Base-by-base conservation (phyloP, 1,284 basidiomycete genomes). In the Malassezia restricta region DNA sequence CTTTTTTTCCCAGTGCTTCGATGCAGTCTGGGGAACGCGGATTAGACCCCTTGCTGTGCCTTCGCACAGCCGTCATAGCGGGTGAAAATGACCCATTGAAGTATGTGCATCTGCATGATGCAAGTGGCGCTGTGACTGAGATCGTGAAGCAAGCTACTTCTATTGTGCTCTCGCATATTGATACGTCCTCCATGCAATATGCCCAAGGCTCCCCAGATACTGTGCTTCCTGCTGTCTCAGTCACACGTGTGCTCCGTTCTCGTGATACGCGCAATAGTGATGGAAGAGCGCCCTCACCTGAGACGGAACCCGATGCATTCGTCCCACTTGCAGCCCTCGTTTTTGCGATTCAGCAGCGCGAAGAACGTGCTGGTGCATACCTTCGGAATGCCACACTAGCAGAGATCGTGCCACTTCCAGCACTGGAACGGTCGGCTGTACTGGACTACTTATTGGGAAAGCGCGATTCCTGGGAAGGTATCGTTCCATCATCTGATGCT, bases 391-490 rank as follows among this genome's bases (percentile, higher is more conserved):
- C 66, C 7, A 63, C 64, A 12, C 56, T 55, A 5, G 59, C 61
- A 11, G 59, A 63, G 27, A 53, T 68, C 3, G 57, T 64, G 1
- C 56, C 65, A 5, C 59, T 72, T 35, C 61, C 63, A 1, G 62
- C 64, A 2, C 54, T 67, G 4, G 66, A 70, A 40, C 49, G 69
- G 42, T 55, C 57, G 3, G 62, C 58, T 11, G 58, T 72, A 27
- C 59, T 72, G 12, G 66, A 65, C 33, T 69, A 60, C 28, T 54
- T 72, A 43, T 51, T 64, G 2, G 68, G 69, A 15, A 61, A 59
- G 51, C 58, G 63, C 12, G 42, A 43, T 6, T 49, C 58, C 11
- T 71, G 69, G 64, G 57, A 63, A 9, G 65, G 66, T 27, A 63
- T 65, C 3, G 48, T 68, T 1, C 39, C 11, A 17, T 49, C 17